A percentile compares a stretch with the other conserved stretches of the same genome.
Conservation (phyloP, 2,329 filamentous ascomycete species). For the Cladosporium sp. region DNA sequence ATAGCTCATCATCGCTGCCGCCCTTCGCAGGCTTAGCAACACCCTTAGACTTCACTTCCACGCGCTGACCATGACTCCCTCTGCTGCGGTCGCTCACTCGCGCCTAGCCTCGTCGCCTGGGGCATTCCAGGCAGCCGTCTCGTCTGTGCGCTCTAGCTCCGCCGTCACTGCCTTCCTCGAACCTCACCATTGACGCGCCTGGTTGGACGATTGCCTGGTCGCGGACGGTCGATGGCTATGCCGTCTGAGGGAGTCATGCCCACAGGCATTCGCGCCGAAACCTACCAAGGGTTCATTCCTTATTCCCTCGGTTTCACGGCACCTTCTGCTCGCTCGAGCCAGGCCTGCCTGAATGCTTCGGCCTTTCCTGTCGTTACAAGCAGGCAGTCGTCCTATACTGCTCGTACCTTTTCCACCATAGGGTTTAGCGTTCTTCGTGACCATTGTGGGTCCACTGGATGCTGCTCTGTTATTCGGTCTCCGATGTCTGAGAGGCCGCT, state of each 20-base stretch:
- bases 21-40: background rate
- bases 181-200: background rate
- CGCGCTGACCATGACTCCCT: background rate
- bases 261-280: background rate
- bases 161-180: background rate
- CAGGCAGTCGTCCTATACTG: background rate
- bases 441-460: background rate
- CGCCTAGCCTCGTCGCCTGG: background rate
- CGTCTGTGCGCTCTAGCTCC: background rate
- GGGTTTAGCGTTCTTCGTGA: background rate
- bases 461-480: background rate
- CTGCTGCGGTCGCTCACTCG: background rate
- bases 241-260: background rate
- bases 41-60: background rate
- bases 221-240: background rate
- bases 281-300: too few relatives aligned
- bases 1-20: background rate
- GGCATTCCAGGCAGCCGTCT: background rate
- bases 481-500: background rate
- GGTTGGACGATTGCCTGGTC: background rate
- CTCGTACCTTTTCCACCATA: background rate
- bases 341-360: background rate
- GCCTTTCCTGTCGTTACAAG: background rate
- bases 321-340: too few relatives aligned
- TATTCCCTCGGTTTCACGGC: background rate